These are phyloP conservation scores for Cydonia oblonga DNA, from an alignment of 331 rosid species.

Conservation along the genomic window DNA sequence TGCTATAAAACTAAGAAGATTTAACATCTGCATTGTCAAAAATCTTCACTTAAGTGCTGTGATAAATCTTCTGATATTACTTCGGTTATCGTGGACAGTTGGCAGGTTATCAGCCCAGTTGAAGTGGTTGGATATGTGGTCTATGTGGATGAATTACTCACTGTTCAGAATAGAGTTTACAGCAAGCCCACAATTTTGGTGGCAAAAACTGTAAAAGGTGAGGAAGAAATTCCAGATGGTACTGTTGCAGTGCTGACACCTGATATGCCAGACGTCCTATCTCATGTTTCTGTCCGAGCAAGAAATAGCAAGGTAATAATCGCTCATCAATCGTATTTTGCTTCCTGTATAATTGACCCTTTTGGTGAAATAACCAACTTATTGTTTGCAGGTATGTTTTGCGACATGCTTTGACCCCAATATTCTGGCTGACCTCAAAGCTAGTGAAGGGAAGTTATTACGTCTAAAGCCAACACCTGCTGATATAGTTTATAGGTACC, in stretches of 20 bases:
- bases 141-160: constrained; percentile 79
- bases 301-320: constrained; percentile 79
- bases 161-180: constrained; percentile 77
- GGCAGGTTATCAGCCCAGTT: constrained; percentile 97
- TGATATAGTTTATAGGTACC: constrained; percentile 69
- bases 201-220: constrained; percentile 81
- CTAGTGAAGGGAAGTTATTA: constrained; percentile 60
- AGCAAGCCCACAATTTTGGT: constrained; percentile 83
- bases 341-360: neutral
- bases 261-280: constrained; percentile 96
- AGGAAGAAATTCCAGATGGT: constrained; percentile 99
- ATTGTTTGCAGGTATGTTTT: constrained; percentile 65
- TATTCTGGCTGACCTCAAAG: constrained; percentile 63
- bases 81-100: constrained; percentile 46
- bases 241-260: constrained; percentile 94
- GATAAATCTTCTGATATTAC: constrained; percentile 25
- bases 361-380: constrained; percentile 1
- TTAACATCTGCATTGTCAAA: neutral
- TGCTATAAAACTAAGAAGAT: neutral
- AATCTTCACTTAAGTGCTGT: constrained; percentile 7
- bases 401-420: constrained; percentile 92
- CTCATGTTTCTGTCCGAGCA: constrained; percentile 98
- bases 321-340: constrained; percentile 7
- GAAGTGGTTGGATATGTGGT: constrained; percentile 80
- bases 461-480: constrained; percentile 70